Evolutionary conservation across 1,139 yeast genomes (phyloP), one percentile per base, ranked within the genome.

Genomic region (Entelexis paramagnoliae): DNA sequence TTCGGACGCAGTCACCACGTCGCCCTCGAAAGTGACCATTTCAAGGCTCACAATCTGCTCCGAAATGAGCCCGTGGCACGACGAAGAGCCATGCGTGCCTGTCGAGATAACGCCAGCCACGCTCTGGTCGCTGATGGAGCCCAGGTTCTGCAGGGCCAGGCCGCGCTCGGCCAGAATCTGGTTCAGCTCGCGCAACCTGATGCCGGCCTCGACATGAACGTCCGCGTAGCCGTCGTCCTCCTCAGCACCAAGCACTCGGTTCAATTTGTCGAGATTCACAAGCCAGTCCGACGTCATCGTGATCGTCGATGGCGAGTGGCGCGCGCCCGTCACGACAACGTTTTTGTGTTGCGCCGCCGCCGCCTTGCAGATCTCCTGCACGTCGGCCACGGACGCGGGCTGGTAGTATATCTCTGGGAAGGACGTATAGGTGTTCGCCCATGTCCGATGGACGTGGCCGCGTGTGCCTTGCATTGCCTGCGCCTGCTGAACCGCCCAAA

Each of bases 51-150:
- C 96, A 55, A 87, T 76, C 66, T 88, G 96, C 62, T 88, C 91
- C 11, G 93, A 80, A 4, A 91, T 86, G 45, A 89, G 73, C 0
- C 97, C 96, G 63, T 91, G 97, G 66, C 76, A 86, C 50, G 91
- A 93, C 9, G 95, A 81, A 0, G 96, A 84, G 1, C 98, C 98
- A 64, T 91, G 98, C 0, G 97, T 88, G 36, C 97, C 97, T 0
- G 98, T 91, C 2, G 95, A 84, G 48, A 91, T 87, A 58, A 89
- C 79, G 5, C 98, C 98, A 2, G 95, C 98, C 42, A 88, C 73
- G 16, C 95, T 84, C 66, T 91, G 98, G 58, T 88, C 96, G 44
- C 94, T 81, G 55, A 91, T 91, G 2, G 96, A 88, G 1, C 97
- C 98, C 64, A 91, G 72, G 64, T 85, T 89, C 68, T 91, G 97